Percentiles rank a stretch among this genome's conserved stretches.
Conservation (phyloP, 208 protist genomes). For the Herpetomonas samuelpessoai region DNA sequence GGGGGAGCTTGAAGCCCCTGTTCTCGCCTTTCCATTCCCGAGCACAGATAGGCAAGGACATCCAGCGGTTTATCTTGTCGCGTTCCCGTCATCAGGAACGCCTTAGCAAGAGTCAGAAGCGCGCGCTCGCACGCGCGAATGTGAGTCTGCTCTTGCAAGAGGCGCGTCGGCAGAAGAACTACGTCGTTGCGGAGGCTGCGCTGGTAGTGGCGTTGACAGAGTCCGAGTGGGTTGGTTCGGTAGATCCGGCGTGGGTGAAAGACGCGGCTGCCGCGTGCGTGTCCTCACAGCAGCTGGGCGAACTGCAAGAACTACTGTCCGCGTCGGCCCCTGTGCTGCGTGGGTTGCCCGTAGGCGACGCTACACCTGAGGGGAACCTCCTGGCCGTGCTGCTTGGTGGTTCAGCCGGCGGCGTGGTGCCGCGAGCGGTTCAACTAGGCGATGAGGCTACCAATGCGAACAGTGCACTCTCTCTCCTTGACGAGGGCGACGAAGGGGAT, state of each 20-base stretch:
- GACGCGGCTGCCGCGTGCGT: conserved; percentile 58
- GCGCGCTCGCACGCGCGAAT: conserved; percentile 44
- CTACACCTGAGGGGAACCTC: neutral
- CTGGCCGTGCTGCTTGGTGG: neutral
- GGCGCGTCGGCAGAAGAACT: conserved; percentile 36
- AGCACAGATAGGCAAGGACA: conserved; percentile 25
- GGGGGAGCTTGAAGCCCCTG: conserved; percentile 32
- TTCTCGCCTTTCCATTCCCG: conserved; percentile 38
- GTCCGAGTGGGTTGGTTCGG: conserved; percentile 9
- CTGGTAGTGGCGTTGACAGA: conserved; percentile 39
- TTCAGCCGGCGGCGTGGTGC: neutral
- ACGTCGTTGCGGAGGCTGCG: conserved; percentile 38
- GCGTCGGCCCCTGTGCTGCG: conserved; percentile 1
- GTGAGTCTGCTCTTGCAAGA: conserved; percentile 68
- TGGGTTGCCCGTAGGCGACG: neutral
- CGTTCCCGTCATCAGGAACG: conserved; percentile 13
- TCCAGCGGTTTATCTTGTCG: conserved; percentile 34
- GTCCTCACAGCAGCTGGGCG: conserved; percentile 37
- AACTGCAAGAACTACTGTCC: conserved; percentile 34
- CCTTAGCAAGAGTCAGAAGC: conserved; percentile 29
- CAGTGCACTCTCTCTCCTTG: neutral
- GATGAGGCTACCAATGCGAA: neutral
- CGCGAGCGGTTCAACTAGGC: conserved; percentile 2
- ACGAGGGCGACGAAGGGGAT: neutral
- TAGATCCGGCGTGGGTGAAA: conserved; percentile 65